Evolutionary conservation across 176 grass and related monocot genomes (phyloP).

Genomic region (Oryza meridionalis): DNA sequence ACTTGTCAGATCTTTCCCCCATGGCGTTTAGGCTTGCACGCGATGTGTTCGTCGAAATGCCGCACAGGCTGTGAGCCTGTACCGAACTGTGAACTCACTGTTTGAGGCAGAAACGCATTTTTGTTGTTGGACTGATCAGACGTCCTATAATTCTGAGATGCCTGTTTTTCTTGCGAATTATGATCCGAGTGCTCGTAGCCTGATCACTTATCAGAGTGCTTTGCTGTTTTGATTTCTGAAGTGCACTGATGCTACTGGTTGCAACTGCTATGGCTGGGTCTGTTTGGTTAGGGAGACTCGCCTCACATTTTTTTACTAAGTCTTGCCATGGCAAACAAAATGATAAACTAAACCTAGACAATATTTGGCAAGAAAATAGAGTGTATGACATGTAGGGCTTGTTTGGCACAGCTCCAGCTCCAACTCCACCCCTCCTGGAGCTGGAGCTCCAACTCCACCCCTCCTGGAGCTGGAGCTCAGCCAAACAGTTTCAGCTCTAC

Average conservation of each 20-base stretch:
- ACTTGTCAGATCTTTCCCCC: not conserved
- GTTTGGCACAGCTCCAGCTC: too few relatives aligned
- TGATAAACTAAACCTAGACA: too few relatives aligned
- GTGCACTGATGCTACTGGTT: not conserved
- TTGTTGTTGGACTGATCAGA: not conserved
- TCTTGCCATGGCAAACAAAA: too few relatives aligned
- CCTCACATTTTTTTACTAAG: too few relatives aligned
- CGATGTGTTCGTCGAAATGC: conserved; percentile 52
- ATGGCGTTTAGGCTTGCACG: not conserved
- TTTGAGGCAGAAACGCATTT: not conserved
- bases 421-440: too few relatives aligned
- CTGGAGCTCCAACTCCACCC: too few relatives aligned
- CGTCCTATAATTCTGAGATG: not conserved
- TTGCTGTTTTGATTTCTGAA: not conserved
- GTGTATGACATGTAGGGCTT: too few relatives aligned
- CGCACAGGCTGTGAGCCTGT: not conserved
- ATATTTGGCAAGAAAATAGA: too few relatives aligned
- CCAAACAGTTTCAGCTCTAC: too few relatives aligned
- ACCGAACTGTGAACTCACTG: not conserved
- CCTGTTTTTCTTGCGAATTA: not conserved
- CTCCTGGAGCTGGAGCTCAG: too few relatives aligned
- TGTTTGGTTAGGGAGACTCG: too few relatives aligned
- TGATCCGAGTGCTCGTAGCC: not conserved
- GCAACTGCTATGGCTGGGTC: not conserved
- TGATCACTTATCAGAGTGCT: not conserved